Conservation (phyloP, 2,329 filamentous ascomycete species). For the Allantophomopsis cytisporea region DNA sequence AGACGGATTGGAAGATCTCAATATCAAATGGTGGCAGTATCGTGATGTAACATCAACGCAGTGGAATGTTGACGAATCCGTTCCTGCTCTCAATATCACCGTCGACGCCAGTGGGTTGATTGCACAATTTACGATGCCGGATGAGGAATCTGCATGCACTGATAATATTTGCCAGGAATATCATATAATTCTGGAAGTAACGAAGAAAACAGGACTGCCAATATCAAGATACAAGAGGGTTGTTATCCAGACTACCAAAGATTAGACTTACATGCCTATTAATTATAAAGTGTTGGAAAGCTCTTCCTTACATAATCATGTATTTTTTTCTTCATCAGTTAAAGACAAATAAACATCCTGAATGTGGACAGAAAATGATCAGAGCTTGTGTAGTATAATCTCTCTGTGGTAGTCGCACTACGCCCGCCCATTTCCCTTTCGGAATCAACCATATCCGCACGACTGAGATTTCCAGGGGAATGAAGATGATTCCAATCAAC, state of each 20-base stretch:
- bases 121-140: too few species aligned
- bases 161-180: conserved; percentile 8
- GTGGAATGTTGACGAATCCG: conserved; percentile 4
- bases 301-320: too few species aligned
- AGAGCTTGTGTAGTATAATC: too few species aligned
- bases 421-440: conserved; percentile 10
- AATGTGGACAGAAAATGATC: too few species aligned
- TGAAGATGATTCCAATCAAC: conserved; percentile 65
- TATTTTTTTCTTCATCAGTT: too few species aligned
- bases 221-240: conserved; percentile 25
- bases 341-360: too few species aligned
- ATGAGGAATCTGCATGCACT: conserved; percentile 7
- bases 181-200: conserved; percentile 26
- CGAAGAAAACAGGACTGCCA: conserved; percentile 19
- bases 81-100: background rate
- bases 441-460: conserved; percentile 45
- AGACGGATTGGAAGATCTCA: conserved; percentile 11
- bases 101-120: too few species aligned
- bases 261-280: too few species aligned
- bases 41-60: conserved; percentile 24
- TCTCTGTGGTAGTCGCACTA: background rate
- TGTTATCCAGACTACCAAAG: conserved; percentile 5
- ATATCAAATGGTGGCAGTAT: conserved; percentile 28
- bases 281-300: too few species aligned
- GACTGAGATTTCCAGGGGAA: conserved; percentile 53